Percentiles rank a stretch among this genome's conserved stretches.
These are phyloP conservation scores for Arctostaphylos glauca DNA, from an alignment of 148 eudicot species.

Conservation along the genomic window DNA sequence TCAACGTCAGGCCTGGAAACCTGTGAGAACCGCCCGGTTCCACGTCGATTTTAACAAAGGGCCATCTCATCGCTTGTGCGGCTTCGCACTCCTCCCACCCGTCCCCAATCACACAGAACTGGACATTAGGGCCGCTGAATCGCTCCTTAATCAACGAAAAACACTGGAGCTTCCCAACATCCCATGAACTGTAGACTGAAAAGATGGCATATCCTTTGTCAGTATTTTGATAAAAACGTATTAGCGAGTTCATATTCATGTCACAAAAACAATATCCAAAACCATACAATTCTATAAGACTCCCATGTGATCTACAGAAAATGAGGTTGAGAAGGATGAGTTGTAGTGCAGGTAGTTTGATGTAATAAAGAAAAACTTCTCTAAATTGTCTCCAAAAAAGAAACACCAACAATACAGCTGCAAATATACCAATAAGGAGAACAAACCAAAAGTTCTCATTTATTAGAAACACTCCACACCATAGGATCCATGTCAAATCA, in stretches of 20 bases:
- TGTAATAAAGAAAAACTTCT: too few species aligned
- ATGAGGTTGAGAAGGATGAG: background rate
- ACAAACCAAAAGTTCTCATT: background rate
- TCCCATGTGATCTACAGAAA: background rate
- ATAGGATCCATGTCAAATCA: background rate
- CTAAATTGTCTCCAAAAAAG: background rate
- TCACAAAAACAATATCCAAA: background rate
- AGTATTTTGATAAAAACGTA: background rate
- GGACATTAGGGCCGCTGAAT: slow-evolving; percentile 57
- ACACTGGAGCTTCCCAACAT: slow-evolving; percentile 79
- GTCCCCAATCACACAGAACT: slow-evolving; percentile 89
- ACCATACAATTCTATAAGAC: background rate
- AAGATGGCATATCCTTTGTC: slow-evolving; percentile 8
- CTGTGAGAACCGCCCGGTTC: slow-evolving; percentile 60
- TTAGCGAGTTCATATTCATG: too few species aligned
- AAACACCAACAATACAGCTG: background rate
- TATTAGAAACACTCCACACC: background rate
- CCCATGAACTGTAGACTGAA: slow-evolving; percentile 97
- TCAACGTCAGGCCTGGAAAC: slow-evolving; percentile 75
- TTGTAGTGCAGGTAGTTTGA: background rate
- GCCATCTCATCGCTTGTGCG: slow-evolving; percentile 80
- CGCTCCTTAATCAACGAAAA: slow-evolving; percentile 76
- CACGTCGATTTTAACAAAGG: slow-evolving; percentile 76
- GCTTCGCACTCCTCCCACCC: slow-evolving; percentile 98
- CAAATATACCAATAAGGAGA: background rate